These are phyloP conservation scores for Beverwykella pulmonaria DNA, from an alignment of 495 filamentous ascomycete species.

Conservation along the genomic window DNA sequence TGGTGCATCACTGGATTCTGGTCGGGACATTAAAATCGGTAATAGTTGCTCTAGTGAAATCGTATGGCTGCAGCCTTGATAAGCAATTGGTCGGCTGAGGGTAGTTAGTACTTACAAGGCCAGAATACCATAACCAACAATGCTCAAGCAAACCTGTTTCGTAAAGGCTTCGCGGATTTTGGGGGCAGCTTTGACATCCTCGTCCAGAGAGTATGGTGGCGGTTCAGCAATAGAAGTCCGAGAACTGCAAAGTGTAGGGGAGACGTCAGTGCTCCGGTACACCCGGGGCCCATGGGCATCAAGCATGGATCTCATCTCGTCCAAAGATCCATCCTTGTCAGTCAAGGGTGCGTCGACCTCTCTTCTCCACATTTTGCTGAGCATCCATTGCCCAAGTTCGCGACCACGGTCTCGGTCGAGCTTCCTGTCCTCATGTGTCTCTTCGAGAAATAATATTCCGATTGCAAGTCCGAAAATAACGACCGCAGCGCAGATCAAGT, in stretches of 20 bases:
- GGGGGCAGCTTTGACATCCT: slow-evolving; percentile 16
- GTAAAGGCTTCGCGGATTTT: slow-evolving; percentile 66
- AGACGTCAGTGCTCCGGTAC: slow-evolving; percentile 66
- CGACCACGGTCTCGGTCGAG: slow-evolving; percentile 72
- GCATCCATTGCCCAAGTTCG: slow-evolving; percentile 74
- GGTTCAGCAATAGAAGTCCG: slow-evolving; percentile 39
- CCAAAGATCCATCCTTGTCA: slow-evolving; percentile 46
- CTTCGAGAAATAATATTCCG: slow-evolving; percentile 88
- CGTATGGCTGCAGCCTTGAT: slow-evolving; percentile 62
- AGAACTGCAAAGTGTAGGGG: slow-evolving; percentile 42
- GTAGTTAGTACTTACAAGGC: slow-evolving; percentile 78
- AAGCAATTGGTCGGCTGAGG: slow-evolving; percentile 9
- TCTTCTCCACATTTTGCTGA: slow-evolving; percentile 52
- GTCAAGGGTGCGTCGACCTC: slow-evolving; percentile 15
- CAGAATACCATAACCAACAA: slow-evolving; percentile 86
- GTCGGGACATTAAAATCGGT: slow-evolving; percentile 86
- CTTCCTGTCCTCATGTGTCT: slow-evolving; percentile 88
- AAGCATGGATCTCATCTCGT: slow-evolving; percentile 49
- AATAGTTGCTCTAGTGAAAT: slow-evolving; percentile 94
- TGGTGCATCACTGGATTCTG: slow-evolving; percentile 56
- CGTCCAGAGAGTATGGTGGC: slow-evolving; percentile 35
- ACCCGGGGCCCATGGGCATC: slow-evolving; percentile 63
- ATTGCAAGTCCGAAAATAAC: slow-evolving; percentile 77
- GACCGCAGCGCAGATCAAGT: slow-evolving; percentile 82
- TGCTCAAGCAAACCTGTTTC: slow-evolving; percentile 76